phyloP scores from a whole-genome alignment of 2,329 filamentous ascomycete genomes.

The Calonectria pauciramosa region DNA sequence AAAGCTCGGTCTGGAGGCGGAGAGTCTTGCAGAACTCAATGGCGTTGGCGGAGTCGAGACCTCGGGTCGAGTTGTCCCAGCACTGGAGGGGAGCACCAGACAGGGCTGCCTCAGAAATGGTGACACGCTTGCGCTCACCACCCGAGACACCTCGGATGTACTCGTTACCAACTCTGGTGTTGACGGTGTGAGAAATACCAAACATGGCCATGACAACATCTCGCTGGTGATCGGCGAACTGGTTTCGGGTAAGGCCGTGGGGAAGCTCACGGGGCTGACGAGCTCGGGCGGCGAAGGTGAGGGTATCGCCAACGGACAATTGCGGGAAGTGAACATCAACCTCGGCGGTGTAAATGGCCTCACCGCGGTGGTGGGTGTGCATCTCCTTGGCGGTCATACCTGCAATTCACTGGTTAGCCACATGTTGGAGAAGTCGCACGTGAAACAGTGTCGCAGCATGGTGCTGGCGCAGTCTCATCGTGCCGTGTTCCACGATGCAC shows the following conservation, averaged over 20 bases:
- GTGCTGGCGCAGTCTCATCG: not conserved
- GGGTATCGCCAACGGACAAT: conserved; percentile 82
- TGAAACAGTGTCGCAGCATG: not conserved
- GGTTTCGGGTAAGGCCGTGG: conserved; percentile 65
- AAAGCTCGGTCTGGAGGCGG: conserved; percentile 76
- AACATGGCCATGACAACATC: conserved; percentile 84
- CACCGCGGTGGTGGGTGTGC: conserved; percentile 83
- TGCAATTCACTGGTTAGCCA: conserved; percentile 40
- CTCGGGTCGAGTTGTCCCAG: conserved; percentile 81
- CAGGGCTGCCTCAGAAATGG: conserved; percentile 72
- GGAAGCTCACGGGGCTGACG: conserved; percentile 74
- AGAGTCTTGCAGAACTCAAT: conserved; percentile 82
- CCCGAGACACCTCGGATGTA: conserved; percentile 81
- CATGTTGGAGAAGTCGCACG: conserved; percentile 14
- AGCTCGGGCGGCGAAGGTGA: conserved; percentile 82
- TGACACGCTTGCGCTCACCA: conserved; percentile 79
- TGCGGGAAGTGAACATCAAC: conserved; percentile 86
- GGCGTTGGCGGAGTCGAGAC: conserved; percentile 81
- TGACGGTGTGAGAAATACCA: conserved; percentile 79
- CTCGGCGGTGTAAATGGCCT: conserved; percentile 90
- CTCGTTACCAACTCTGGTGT: conserved; percentile 82
- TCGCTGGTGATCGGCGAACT: conserved; percentile 73
- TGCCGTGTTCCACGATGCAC: not conserved
- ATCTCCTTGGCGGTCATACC: conserved; percentile 80
- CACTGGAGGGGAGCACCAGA: conserved; percentile 73